Evolutionary conservation across 2,329 filamentous ascomycete species (phyloP), one percentile per base, ranked within the genome.

Genomic region (Zymoseptoria pseudotritici): DNA sequence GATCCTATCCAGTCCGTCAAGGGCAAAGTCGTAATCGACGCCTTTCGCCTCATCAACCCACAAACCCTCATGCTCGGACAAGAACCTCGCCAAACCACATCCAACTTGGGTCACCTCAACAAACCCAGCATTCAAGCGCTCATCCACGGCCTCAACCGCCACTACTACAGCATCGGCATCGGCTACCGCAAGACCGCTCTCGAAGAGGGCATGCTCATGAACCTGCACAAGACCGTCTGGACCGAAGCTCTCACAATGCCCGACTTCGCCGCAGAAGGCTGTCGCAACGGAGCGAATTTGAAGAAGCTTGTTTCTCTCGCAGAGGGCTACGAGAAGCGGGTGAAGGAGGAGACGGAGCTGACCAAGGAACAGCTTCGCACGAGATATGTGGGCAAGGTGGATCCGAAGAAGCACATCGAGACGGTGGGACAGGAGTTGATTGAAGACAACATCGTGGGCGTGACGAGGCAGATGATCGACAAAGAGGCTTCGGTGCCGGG

Each of bases 171-270:
- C 70, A 99, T 99, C 73, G 93, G 86, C 61, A 97, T 99, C 79
- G 92, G 97, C 78, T 99, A 99, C 78, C 84, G 93, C 73, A 99
- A 99, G 82, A 96, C 93, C 0, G 93, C 70, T 19, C 81, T 99
- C 55, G 94, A 99, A 76, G 95, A 99, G 82, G 97, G 96, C 77
- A 99, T 99, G 94, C 78, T 99, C 71, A 99, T 99, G 95, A 99
- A 99, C 75, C 80, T 99, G 66, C 94, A 99, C 83, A 99, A 99
- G 82, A 94, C 97, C 69, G 92, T 97, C 52, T 99, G 94, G 94
- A 99, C 95, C 0, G 94, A 99, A 76, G 94, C 93, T 4, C 77
- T 99, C 66, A 86, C 96, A 74, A 97, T 99, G 91, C 90, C 93
- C 62, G 92, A 97, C 76, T 99, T 99, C 82, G 84, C 87, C 66